These are phyloP conservation scores for Calonectria pteridis DNA, from an alignment of 2,329 filamentous ascomycete genomes.

Conservation along the genomic window DNA sequence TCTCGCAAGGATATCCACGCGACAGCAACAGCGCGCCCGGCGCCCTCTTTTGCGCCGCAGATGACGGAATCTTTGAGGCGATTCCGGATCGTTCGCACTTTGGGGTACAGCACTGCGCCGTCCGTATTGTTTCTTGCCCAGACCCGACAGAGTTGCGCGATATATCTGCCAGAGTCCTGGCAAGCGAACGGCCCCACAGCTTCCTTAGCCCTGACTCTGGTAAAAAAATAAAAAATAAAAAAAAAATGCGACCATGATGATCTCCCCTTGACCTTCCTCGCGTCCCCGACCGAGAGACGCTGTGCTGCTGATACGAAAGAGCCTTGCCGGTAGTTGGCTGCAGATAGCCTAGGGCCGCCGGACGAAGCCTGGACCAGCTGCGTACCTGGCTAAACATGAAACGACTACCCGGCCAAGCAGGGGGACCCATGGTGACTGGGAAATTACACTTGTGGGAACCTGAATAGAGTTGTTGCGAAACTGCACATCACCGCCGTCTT, in stretches of 20 bases:
- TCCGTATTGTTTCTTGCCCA: neutral
- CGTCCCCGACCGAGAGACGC: neutral
- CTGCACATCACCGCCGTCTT: slow-evolving; percentile 20
- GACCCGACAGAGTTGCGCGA: slow-evolving; percentile 7
- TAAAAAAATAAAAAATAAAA: too few relatives aligned
- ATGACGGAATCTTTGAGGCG: slow-evolving; percentile 2
- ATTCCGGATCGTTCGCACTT: neutral
- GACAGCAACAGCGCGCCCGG: neutral
- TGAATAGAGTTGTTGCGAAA: slow-evolving; percentile 25
- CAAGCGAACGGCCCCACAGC: neutral
- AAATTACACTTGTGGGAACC: slow-evolving; percentile 45
- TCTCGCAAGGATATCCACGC: slow-evolving; percentile 11
- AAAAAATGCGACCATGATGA: slow-evolving; percentile 1
- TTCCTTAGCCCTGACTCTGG: neutral
- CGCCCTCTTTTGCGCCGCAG: neutral
- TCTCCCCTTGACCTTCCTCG: neutral
- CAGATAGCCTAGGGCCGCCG: slow-evolving; percentile 9
- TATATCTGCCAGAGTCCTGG: neutral
- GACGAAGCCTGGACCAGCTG: slow-evolving; percentile 13
- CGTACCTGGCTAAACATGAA: slow-evolving; percentile 34
- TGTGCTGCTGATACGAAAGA: slow-evolving; percentile 15
- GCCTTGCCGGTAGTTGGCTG: neutral
- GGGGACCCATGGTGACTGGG: slow-evolving; percentile 39
- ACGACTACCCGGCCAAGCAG: slow-evolving; percentile 35
- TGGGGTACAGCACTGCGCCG: neutral